Conservation (phyloP, 202 grass and related monocot species). For the Panicum hallii region DNA sequence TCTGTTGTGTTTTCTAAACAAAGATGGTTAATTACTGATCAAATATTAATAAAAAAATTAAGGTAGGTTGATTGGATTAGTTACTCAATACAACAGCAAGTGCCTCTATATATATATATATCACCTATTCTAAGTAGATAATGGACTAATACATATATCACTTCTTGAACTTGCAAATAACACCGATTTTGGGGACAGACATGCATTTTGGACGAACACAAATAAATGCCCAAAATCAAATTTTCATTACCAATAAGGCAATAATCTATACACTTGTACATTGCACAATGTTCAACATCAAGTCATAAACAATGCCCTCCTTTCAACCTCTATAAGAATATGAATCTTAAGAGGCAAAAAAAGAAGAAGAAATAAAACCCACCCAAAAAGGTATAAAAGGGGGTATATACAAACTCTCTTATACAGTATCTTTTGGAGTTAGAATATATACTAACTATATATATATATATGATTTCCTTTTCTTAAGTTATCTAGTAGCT, state of each 20-base stretch:
- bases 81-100: neutral
- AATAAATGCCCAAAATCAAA: constrained; percentile 1
- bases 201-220: neutral
- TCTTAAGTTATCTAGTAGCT: constrained; percentile 1
- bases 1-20: neutral
- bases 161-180: neutral
- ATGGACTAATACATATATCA: neutral
- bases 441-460: constrained; percentile 9
- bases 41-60: neutral
- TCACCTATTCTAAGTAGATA: neutral
- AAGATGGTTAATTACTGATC: neutral
- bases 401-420: neutral
- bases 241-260: neutral
- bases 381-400: neutral
- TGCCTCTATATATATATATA: neutral
- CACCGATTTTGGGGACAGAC: neutral
- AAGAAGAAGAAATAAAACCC: neutral
- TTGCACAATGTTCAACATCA: neutral
- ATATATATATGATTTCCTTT: neutral
- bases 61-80: neutral
- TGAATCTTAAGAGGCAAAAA: neutral
- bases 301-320: neutral
- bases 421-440: constrained; percentile 16
- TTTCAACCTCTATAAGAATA: neutral
- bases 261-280: neutral